A percentile compares a stretch with the other conserved stretches of the same genome.
These are phyloP conservation scores for Cercospora sp. DNA, from an alignment of 2,329 filamentous ascomycete species.

Conservation along the genomic window DNA sequence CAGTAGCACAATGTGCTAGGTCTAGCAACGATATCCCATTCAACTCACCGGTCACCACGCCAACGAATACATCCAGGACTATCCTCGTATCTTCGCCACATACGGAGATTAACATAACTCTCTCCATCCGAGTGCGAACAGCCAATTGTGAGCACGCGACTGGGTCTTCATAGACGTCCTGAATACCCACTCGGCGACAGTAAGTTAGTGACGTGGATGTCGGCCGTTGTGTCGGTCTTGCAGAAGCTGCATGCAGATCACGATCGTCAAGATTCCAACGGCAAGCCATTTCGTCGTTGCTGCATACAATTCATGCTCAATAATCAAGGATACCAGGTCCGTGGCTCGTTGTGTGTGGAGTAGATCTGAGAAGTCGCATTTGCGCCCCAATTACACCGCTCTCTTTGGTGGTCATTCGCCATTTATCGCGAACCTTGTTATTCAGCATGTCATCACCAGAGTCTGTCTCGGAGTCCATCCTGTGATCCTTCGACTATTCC, in stretches of 20 bases:
- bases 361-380: background rate
- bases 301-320: background rate
- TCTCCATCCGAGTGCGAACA: background rate
- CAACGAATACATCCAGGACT: background rate
- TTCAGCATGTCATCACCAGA: constrained; percentile 13
- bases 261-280: background rate
- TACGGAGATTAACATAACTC: background rate
- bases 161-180: background rate
- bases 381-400: background rate
- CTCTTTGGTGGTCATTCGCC: background rate
- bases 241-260: background rate
- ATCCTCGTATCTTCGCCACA: background rate
- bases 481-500: background rate
- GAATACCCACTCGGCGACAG: background rate
- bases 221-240: background rate
- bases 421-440: background rate
- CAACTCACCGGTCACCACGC: background rate
- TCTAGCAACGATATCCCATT: background rate
- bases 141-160: background rate
- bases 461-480: background rate
- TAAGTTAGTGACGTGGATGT: background rate
- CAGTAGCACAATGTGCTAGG: background rate
- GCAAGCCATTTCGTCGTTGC: background rate
- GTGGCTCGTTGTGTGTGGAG: background rate
- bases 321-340: background rate